Base-by-base conservation (phyloP, 2,329 filamentous ascomycete genomes). In the Endoconidiophora polonica region DNA sequence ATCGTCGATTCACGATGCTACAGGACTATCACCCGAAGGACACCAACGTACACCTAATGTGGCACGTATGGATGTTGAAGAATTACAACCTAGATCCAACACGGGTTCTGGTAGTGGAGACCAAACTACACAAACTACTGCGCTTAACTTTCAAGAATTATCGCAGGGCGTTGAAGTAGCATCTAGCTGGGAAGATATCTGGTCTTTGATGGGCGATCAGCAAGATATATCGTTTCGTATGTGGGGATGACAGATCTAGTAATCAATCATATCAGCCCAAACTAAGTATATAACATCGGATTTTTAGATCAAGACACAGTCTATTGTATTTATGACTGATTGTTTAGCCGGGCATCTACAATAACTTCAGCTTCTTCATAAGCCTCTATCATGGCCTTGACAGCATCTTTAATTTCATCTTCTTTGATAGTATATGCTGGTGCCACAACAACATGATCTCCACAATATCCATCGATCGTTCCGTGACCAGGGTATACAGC, bases 401-500 rank as follows among this genome's bases (percentile, higher is more conserved):
- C 24, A 29, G 36, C 9, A 5, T 41, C 14, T 14, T 74, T 67
- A 47, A 83, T 65, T 18, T 82, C 76, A 5, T 66, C 66, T 41
- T 63, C 62, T 1, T 70, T 76, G 20, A 80, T 68, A 42, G 74
- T 85, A 62, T 78, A 86, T 1, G 83, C 71, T 4, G 83, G 83
- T 1, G 81, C 74, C 9, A 88, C 58, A 23, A 87, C 68, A 36
- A 86, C 66, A 60, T 85, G 80, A 58, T 88, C 83, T 7, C 83
- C 82, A 1, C 60, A 59, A 1, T 72, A 68, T 42, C 83, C 70
- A 56, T 71, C 77, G 0, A 67, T 73, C 0, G 76, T 77, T 1
- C 81, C 81, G 0, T 65, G 64, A 0, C 79, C 79, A 1, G 77
- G 76, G 58, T 85, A 86, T 2, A 85, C 58, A 5, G 40, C 42